Evolutionary conservation across 805 yeast genomes (phyloP).

Genomic region (Dipodascopsis uninucleata): DNA sequence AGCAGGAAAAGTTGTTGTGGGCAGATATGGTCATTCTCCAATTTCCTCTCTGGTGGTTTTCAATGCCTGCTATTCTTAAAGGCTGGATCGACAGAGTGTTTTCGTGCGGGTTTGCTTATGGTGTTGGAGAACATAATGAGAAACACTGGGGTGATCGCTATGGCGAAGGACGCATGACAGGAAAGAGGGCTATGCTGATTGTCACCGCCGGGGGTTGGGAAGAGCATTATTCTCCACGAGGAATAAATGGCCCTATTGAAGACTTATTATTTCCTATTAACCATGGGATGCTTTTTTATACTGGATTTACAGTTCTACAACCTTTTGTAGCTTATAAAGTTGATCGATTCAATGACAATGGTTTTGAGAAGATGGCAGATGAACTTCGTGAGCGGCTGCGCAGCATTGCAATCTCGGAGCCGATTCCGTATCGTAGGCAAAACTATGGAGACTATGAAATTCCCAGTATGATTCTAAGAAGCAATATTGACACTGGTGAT

Average conservation of each 20-base stretch:
- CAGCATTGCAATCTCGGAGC: not conserved
- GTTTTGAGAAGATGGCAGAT: not conserved
- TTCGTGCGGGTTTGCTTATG: conserved; percentile 32
- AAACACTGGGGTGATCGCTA: conserved; percentile 26
- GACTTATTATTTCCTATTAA: conserved; percentile 32
- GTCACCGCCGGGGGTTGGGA: conserved; percentile 27
- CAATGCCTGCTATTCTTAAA: conserved; percentile 36
- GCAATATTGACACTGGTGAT: not conserved
- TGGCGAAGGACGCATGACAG: conserved; percentile 32
- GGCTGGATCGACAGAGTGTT: conserved; percentile 36
- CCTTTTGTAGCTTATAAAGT: not conserved
- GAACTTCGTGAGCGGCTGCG: conserved; percentile 1
- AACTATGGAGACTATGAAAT: conserved; percentile 1
- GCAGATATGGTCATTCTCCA: conserved; percentile 34
- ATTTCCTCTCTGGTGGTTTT: conserved; percentile 37
- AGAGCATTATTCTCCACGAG: conserved; percentile 25
- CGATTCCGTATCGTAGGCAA: not conserved
- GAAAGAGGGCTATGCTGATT: conserved; percentile 31
- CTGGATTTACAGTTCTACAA: conserved; percentile 32
- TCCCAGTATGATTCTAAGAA: not conserved
- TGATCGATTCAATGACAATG: not conserved
- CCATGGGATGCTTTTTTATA: conserved; percentile 31
- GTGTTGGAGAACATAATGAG: conserved; percentile 26
- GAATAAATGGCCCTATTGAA: conserved; percentile 30
- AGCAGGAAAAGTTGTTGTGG: conserved; percentile 35